Conservation (phyloP, 495 filamentous ascomycete genomes). For the Aspergillus bridgeri region DNA sequence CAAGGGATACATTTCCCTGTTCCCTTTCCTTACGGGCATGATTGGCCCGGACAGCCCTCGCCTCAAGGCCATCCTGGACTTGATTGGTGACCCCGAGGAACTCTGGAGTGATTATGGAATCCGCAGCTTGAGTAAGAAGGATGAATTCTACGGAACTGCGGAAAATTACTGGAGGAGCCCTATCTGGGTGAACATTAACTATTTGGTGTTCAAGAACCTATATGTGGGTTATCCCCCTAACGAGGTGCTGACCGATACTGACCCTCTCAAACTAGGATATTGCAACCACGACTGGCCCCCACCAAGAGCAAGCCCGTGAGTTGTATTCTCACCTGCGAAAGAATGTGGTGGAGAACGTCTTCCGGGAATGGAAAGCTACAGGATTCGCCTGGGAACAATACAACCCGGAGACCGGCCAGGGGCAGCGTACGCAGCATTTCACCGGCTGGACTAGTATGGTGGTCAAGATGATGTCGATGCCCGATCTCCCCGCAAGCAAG, state of each 20-base stretch:
- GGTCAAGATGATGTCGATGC: slow-evolving; percentile 96
- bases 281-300: slow-evolving; percentile 55
- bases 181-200: slow-evolving; percentile 98
- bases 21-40: slow-evolving; percentile 86
- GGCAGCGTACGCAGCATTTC: slow-evolving; percentile 96
- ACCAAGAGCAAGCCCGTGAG: slow-evolving; percentile 63
- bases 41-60: slow-evolving; percentile 67
- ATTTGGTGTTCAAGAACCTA: slow-evolving; percentile 78
- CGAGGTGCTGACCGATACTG: slow-evolving; percentile 16
- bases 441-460: slow-evolving; percentile 97
- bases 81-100: slow-evolving; percentile 77
- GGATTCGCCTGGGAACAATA: slow-evolving; percentile 99
- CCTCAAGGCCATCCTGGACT: slow-evolving; percentile 68
- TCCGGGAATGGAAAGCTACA: slow-evolving; percentile 79
- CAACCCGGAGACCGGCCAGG: slow-evolving; percentile 85
- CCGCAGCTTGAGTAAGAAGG: slow-evolving; percentile 79
- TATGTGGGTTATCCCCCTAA: slow-evolving; percentile 55
- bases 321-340: slow-evolving; percentile 74
- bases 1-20: slow-evolving; percentile 92
- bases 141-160: slow-evolving; percentile 77
- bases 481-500: slow-evolving; percentile 42
- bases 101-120: slow-evolving; percentile 85
- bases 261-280: slow-evolving; percentile 31
- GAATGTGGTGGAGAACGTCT: slow-evolving; percentile 89
- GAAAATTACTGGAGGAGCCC: slow-evolving; percentile 98